phyloP scores from a whole-genome alignment of 2,329 filamentous ascomycete genomes.

The Paraconiothyrium brasiliense region DNA sequence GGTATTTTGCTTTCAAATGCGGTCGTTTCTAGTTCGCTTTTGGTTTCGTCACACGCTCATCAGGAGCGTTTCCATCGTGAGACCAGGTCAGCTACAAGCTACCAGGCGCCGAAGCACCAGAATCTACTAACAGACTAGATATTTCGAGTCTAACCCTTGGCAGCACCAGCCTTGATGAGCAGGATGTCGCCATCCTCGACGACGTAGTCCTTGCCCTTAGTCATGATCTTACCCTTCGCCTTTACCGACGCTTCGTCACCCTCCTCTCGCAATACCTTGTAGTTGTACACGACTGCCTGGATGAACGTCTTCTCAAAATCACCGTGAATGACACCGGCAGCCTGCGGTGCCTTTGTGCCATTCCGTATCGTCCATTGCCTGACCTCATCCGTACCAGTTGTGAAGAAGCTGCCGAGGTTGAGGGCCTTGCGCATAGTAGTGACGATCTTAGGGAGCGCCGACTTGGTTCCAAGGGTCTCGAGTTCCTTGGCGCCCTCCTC shows the following conservation, averaged over 20 bases:
- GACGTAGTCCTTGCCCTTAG: conserved; percentile 97
- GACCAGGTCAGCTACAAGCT: background rate
- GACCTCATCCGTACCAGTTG: conserved; percentile 92
- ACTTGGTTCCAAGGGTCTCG: conserved; percentile 87
- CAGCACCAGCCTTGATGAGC: conserved; percentile 89
- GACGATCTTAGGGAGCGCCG: conserved; percentile 90
- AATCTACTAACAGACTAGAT: background rate
- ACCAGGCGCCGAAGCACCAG: conserved; percentile 1
- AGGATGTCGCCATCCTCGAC: conserved; percentile 84
- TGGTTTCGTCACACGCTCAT: conserved; percentile 9
- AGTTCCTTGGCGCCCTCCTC: conserved; percentile 82
- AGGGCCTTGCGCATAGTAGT: conserved; percentile 91
- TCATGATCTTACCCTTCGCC: conserved; percentile 95
- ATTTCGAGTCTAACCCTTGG: conserved; percentile 60
- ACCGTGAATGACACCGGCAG: conserved; percentile 96
- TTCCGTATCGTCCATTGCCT: conserved; percentile 98
- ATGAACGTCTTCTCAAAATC: conserved; percentile 99
- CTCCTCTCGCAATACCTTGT: conserved; percentile 78
- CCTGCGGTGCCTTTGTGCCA: conserved; percentile 96
- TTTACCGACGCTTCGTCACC: conserved; percentile 90
- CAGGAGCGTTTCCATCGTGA: conserved; percentile 6
- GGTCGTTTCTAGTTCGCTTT: conserved; percentile 5
- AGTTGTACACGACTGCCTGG: conserved; percentile 95
- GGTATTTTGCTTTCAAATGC: conserved; percentile 1
- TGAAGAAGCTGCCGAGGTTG: conserved; percentile 96